These are phyloP conservation scores for Parathielavia hyrcaniae DNA, from an alignment of 495 filamentous ascomycete species.

Conservation along the genomic window DNA sequence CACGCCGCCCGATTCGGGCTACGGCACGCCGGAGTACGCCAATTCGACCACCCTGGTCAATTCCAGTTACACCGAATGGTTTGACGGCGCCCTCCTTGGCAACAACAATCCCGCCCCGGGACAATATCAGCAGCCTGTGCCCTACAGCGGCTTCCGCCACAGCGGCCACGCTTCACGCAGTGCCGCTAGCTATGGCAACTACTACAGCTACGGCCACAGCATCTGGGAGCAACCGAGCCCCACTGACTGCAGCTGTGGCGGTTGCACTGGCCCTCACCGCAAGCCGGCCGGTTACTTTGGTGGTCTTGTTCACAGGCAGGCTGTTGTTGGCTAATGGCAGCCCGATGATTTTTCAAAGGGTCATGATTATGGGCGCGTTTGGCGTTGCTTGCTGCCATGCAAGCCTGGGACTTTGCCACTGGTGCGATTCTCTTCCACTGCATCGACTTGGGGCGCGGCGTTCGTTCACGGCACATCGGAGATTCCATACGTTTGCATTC, in stretches of 20 bases:
- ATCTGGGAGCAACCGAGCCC: conserved; percentile 55
- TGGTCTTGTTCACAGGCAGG: conserved; percentile 55
- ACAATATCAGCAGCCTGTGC: conserved; percentile 30
- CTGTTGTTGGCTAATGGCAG: conserved; percentile 52
- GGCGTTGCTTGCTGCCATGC: conserved; percentile 11
- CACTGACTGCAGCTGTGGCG: conserved; percentile 61
- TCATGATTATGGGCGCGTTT: not conserved
- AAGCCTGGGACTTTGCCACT: conserved; percentile 7
- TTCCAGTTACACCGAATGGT: conserved; percentile 44
- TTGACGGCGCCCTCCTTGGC: conserved; percentile 34
- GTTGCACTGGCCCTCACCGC: conserved; percentile 50
- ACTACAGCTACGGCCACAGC: conserved; percentile 50
- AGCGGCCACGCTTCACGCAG: conserved; percentile 40
- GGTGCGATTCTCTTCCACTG: conserved; percentile 18
- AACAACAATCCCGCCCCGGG: conserved; percentile 26
- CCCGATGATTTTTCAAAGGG: not conserved
- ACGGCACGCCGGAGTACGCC: conserved; percentile 46
- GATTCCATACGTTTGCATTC: conserved; percentile 38
- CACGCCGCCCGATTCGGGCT: conserved; percentile 47
- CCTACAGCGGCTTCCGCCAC: conserved; percentile 49
- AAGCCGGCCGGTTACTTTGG: conserved; percentile 61
- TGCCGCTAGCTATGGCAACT: conserved; percentile 32
- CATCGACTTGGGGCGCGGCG: conserved; percentile 22
- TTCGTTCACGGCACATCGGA: conserved; percentile 27
- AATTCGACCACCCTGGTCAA: conserved; percentile 42